Percentiles rank a stretch among this genome's conserved stretches.
phyloP scores from a whole-genome alignment of 2,329 filamentous ascomycete genomes.

The Sordariomycetes sp. region DNA sequence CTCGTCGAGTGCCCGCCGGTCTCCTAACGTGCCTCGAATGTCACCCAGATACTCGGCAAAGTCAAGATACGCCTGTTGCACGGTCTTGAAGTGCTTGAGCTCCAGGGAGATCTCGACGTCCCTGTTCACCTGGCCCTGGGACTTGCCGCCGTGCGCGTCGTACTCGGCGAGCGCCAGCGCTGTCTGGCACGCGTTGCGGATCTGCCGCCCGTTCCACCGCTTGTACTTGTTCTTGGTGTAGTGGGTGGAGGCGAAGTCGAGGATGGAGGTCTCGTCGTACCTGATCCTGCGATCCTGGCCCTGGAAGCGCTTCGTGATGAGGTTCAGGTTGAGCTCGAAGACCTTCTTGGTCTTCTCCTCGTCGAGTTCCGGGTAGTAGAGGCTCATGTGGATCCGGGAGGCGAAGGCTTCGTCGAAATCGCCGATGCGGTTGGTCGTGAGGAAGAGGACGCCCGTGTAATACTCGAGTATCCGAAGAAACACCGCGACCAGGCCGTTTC shows the following conservation, averaged over 20 bases:
- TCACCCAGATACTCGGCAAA: too few species aligned
- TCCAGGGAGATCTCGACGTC: too few species aligned
- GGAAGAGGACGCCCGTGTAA: slow-evolving; percentile 27
- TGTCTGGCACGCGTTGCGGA: slow-evolving; percentile 19
- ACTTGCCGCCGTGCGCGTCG: slow-evolving; percentile 22
- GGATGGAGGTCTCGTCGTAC: slow-evolving; percentile 13
- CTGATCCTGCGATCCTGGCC: slow-evolving; percentile 8
- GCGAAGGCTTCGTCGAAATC: slow-evolving; percentile 32
- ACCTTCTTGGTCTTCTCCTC: slow-evolving; percentile 12
- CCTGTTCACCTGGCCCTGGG: too few species aligned
- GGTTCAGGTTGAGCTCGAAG: slow-evolving; percentile 16
- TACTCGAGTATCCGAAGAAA: slow-evolving; percentile 29
- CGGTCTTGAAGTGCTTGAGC: too few species aligned
- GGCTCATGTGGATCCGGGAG: slow-evolving; percentile 25
- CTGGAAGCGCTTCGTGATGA: slow-evolving; percentile 11
- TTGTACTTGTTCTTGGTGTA: slow-evolving; percentile 7
- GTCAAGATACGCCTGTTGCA: too few species aligned
- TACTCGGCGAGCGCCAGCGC: slow-evolving; percentile 26
- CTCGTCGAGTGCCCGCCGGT: too few species aligned
- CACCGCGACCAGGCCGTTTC: slow-evolving; percentile 18
- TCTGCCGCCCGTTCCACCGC: slow-evolving; percentile 21
- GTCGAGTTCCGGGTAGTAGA: slow-evolving; percentile 20
- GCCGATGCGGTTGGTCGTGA: slow-evolving; percentile 34
- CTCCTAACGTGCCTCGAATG: too few species aligned
- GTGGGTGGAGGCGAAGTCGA: slow-evolving; percentile 9